These are phyloP conservation scores for Schizochytrium sp. DNA, from an alignment of 108 stramenopile species.

Conservation along the genomic window DNA sequence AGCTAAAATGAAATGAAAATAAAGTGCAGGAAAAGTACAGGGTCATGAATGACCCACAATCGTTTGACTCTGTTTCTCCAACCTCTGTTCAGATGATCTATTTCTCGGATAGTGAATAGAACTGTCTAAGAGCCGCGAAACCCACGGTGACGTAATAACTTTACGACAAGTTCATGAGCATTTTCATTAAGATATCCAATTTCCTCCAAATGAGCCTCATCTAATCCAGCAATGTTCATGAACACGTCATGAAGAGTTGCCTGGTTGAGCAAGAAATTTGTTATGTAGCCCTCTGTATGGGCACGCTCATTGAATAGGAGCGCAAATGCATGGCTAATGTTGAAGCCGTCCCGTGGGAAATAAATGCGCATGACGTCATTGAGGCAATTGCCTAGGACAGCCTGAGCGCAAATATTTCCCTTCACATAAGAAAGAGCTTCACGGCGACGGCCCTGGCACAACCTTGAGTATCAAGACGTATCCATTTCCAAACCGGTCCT, in stretches of 20 bases:
- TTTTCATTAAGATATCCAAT: slow-evolving; percentile 51
- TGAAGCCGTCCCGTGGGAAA: slow-evolving; percentile 48
- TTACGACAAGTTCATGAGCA: slow-evolving; percentile 40
- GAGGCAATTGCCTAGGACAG: slow-evolving; percentile 53
- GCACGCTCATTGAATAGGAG: not conserved
- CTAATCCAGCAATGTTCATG: slow-evolving; percentile 47
- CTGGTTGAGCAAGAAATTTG: slow-evolving; percentile 13
- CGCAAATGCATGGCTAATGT: not conserved
- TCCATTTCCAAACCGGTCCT: slow-evolving; percentile 74
- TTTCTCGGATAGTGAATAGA: no score
- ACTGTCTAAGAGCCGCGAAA: not conserved
- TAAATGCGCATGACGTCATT: slow-evolving; percentile 53
- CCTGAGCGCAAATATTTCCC: not conserved
- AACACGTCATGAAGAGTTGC: slow-evolving; percentile 58
- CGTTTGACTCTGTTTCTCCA: no score
- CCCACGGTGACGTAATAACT: slow-evolving; percentile 32
- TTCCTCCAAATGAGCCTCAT: slow-evolving; percentile 54
- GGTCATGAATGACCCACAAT: no score
- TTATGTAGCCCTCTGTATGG: slow-evolving; percentile 5
- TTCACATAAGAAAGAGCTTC: not conserved
- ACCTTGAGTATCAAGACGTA: slow-evolving; percentile 69
- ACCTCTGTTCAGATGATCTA: no score
- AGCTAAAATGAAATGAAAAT: no score
- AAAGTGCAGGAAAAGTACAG: no score
- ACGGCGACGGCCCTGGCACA: not conserved